Evolutionary conservation across 768 basidiomycete species (phyloP), one percentile per base, ranked within the genome.

Genomic region (Lentinula sp.): DNA sequence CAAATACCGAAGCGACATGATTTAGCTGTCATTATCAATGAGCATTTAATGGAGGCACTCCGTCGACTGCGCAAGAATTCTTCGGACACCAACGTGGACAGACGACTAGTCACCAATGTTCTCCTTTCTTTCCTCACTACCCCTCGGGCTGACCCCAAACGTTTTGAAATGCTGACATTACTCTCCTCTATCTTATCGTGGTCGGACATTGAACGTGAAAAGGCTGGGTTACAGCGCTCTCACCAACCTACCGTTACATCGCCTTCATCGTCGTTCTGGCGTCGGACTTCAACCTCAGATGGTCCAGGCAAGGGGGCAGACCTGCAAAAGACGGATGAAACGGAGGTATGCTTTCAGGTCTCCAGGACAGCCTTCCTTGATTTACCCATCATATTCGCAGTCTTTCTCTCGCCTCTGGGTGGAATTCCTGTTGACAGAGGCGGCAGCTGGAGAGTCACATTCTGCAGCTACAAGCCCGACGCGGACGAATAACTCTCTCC

Each of bases 351-450:
- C 70, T 37, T 40, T 18, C 52, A 2, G 35, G n/a, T 6, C n/a
- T 28, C 8, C 40, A 28, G 32, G 18, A 40, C 49, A 18, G 9
- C 21, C 15, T 34, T 50, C 45, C 48, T 15, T 52, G 23, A 3
- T 35, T 46, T 21, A n/a, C 58, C 31, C n/a, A 52, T 5, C 13
- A 49, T 53, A 32, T 35, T n/a, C 62, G 11, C 65, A 98, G 95
- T 96, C 94, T 0, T 99, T 99, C 76, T 95, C 93, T 42, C 91
- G 95, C 51, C 83, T 98, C 10, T 99, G 95, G 88, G 96, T 99
- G 51, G 97, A 99, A 72, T 99, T 96, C 70, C 82, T 99, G 3
- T 86, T 99, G 64, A 96, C 94, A 23, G 96, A 99, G 76, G 88
- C 95, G 0, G 79, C 82, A 1, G 65, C 78, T 5, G 80, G 80